Conservation (phyloP, 23 red algal genomes). For the Cyanidioschyzon merolae region DNA sequence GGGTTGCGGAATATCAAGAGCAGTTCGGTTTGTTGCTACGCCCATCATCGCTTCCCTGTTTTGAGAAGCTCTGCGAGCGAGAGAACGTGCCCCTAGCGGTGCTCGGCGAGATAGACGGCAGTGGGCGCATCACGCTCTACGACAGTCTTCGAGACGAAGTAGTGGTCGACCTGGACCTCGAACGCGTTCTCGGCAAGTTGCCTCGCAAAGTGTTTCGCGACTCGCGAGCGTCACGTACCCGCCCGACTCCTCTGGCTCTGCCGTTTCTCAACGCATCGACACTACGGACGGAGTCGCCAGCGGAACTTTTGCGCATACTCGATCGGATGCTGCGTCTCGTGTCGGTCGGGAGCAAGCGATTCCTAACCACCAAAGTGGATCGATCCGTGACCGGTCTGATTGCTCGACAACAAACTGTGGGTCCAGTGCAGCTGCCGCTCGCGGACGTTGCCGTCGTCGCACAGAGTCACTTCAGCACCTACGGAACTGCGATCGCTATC, state of each 20-base stretch:
- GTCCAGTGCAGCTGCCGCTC: conserved; percentile 87
- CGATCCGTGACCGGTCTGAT: conserved; percentile 90
- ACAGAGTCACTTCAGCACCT: conserved; percentile 31
- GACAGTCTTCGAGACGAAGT: conserved; percentile 37
- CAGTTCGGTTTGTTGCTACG: conserved; percentile 88
- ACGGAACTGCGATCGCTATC: conserved; percentile 63
- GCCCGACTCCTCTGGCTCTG: conserved; percentile 15
- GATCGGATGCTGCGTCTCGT: conserved; percentile 55
- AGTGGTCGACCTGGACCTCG: conserved; percentile 87
- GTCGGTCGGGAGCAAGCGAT: conserved; percentile 81
- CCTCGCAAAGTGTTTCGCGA: conserved; percentile 83
- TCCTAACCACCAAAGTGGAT: conserved; percentile 96
- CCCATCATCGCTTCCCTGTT: conserved; percentile 44
- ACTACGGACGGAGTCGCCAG: not conserved
- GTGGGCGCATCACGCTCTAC: conserved; percentile 72
- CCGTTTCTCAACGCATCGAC: not conserved
- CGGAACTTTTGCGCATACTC: conserved; percentile 14
- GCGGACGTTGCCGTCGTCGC: conserved; percentile 69
- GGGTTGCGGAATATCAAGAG: conserved; percentile 98
- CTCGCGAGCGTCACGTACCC: conserved; percentile 10
- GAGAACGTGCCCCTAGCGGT: conserved; percentile 66
- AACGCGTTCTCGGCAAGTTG: conserved; percentile 77
- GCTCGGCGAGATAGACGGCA: conserved; percentile 78
- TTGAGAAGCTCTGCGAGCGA: conserved; percentile 52
- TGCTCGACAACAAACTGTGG: conserved; percentile 92